These are phyloP conservation scores for Botrytis squamosa DNA, from an alignment of 2,329 filamentous ascomycete genomes.

Conservation along the genomic window DNA sequence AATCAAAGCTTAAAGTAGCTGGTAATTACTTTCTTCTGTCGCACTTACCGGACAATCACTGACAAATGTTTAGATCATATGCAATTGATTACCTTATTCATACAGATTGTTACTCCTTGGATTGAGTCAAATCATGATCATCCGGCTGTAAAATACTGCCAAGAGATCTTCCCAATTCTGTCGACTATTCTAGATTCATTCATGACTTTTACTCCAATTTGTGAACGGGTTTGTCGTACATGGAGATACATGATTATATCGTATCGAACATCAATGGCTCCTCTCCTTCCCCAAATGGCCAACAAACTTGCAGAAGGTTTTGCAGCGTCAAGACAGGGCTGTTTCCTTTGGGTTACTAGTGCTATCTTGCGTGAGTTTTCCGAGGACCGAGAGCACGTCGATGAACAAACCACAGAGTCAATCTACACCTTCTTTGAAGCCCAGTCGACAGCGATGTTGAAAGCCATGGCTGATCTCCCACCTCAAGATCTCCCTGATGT, in stretches of 20 bases:
- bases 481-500: slow-evolving; percentile 59
- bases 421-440: slow-evolving; percentile 96
- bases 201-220: slow-evolving; percentile 79
- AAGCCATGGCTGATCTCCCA: slow-evolving; percentile 81
- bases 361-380: slow-evolving; percentile 95
- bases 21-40: slow-evolving; percentile 49
- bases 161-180: slow-evolving; percentile 87
- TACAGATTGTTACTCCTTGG: slow-evolving; percentile 74
- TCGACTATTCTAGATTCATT: slow-evolving; percentile 87
- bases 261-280: slow-evolving; percentile 84
- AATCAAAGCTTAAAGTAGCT: slow-evolving; percentile 81
- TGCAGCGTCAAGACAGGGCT: slow-evolving; percentile 81
- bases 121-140: slow-evolving; percentile 72
- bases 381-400: slow-evolving; percentile 81
- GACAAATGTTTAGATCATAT: slow-evolving; percentile 64
- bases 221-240: slow-evolving; percentile 89
- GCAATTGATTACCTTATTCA: slow-evolving; percentile 87
- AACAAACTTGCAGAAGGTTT: slow-evolving; percentile 87
- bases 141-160: slow-evolving; percentile 92
- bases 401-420: slow-evolving; percentile 75
- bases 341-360: slow-evolving; percentile 97
- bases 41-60: slow-evolving; percentile 15
- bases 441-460: slow-evolving; percentile 85
- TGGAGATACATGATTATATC: slow-evolving; percentile 98
- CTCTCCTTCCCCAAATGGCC: slow-evolving; percentile 79